Percentiles rank a stretch among this genome's conserved stretches.
Evolutionary conservation across 2,329 filamentous ascomycete genomes (phyloP).

Genomic region (Chaetomium strumarium): DNA sequence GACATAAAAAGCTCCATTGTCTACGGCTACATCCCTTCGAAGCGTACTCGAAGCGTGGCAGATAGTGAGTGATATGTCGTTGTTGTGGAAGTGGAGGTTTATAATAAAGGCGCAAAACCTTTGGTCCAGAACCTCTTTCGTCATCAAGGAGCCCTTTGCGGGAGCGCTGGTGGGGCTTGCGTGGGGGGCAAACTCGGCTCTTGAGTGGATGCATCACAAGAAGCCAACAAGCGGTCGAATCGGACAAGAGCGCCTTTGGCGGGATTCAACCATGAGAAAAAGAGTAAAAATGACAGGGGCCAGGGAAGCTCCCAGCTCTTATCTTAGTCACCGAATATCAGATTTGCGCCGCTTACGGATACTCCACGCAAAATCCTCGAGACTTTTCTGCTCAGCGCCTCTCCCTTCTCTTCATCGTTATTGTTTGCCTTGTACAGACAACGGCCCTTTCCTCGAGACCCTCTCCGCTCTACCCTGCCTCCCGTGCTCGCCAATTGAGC

Average conservation of each 20-base stretch:
- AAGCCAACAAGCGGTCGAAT: constrained; percentile 15
- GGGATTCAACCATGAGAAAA: constrained; percentile 5
- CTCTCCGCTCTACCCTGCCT: background rate
- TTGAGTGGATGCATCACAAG: constrained; percentile 6
- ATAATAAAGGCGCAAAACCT: background rate
- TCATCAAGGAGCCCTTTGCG: constrained; percentile 13
- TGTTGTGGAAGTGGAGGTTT: constrained; percentile 1
- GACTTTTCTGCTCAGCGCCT: constrained; percentile 2
- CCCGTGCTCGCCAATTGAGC: constrained; percentile 14
- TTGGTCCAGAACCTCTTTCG: constrained; percentile 11
- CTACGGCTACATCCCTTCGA: too few relatives aligned
- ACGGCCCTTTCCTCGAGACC: background rate
- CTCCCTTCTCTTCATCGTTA: background rate
- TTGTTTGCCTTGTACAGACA: background rate
- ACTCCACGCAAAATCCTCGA: constrained; percentile 14
- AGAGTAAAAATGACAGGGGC: constrained; percentile 10
- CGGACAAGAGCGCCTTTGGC: constrained; percentile 17
- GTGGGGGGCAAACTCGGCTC: constrained; percentile 5
- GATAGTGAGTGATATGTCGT: constrained; percentile 12
- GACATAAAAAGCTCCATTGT: too few relatives aligned
- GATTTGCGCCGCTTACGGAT: constrained; percentile 9
- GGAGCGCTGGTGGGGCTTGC: constrained; percentile 5
- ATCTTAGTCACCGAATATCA: constrained; percentile 18
- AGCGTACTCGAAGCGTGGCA: too few relatives aligned
- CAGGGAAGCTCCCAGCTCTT: constrained; percentile 8